These are phyloP conservation scores for Neurospora crassa DNA, from an alignment of 2,329 filamentous ascomycete species.

Conservation along the genomic window DNA sequence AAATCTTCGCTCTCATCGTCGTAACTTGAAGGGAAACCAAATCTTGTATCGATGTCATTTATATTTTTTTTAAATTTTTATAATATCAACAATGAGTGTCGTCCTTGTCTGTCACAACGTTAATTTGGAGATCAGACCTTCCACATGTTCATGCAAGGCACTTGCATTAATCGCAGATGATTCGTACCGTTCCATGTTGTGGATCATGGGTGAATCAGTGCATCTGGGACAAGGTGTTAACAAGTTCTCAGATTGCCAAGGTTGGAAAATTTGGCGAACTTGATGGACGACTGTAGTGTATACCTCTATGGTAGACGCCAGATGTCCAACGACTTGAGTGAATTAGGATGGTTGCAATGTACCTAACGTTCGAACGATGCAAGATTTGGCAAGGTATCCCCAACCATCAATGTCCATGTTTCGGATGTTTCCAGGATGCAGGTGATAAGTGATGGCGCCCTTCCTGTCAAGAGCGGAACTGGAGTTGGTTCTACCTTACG, in stretches of 20 bases:
- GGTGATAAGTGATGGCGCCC: neutral
- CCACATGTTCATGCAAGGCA: neutral
- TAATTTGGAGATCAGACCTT: neutral
- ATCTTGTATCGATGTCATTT: neutral
- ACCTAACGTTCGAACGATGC: neutral
- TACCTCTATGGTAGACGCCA: too few species aligned
- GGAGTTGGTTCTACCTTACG: neutral
- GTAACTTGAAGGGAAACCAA: neutral
- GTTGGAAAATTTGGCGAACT: neutral
- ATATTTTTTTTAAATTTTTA: neutral
- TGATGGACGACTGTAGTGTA: neutral
- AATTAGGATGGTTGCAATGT: neutral
- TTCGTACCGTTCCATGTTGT: too few species aligned
- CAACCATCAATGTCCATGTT: neutral
- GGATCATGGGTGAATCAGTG: neutral
- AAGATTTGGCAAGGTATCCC: neutral
- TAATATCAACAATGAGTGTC: neutral
- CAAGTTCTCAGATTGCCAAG: neutral
- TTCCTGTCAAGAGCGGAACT: neutral
- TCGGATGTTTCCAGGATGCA: neutral
- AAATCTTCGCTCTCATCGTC: neutral
- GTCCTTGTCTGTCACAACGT: neutral
- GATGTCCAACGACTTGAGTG: neutral
- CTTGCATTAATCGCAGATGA: neutral
- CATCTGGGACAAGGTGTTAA: neutral